Base-by-base conservation (phyloP, 208 protist genomes). In the Jaenimonas drosophilae region DNA sequence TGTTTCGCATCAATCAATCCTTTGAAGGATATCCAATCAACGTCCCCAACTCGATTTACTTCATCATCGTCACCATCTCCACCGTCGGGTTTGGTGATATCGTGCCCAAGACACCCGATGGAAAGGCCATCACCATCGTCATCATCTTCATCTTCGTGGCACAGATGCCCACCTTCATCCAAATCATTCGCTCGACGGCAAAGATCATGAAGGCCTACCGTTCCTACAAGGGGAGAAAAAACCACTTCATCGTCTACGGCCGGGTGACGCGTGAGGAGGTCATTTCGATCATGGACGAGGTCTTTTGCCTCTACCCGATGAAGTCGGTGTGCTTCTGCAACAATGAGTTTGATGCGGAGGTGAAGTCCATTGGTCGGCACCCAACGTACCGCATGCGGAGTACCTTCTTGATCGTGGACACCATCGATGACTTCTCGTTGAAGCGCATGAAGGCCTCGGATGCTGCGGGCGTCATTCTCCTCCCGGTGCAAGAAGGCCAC, bases 311-410 rank as follows among this genome's bases (percentile, higher is more conserved):
- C 6, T 84, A 92, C 55, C 84, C 76, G 25, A 82, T 77, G 64
- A 92, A 89, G 54, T 60, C 70, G 0, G 78, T 92, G 4, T 88
- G 78, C 56, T 92, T 92, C 60, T 92, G 84, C 48, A 86, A 83
- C 40, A 83, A 65, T 39, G 54, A 49, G 14, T 88, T 87, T 43
- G 16, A 60, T 6, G 39, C 50, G 17, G 76, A 92, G 40, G 84
- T 92, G 5, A 16, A 70, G 2, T 56, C 73, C 20, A 75, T 92
- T 41, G 76, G 76, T 23, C 63, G 79, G 3, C 65, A 92, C 53
- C 78, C 84, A n/a, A 73, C 65, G 4, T 92, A 92, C 36, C 68
- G 76, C 25, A 44, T 87, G 49, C 77, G 84, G 24, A 70, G 73
- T 48, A 82, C 48, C 1, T 92, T 92, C 47, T 53, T 89, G 24